phyloP scores from a whole-genome alignment of 164 flowering plant species.

The Stephania japonica region DNA sequence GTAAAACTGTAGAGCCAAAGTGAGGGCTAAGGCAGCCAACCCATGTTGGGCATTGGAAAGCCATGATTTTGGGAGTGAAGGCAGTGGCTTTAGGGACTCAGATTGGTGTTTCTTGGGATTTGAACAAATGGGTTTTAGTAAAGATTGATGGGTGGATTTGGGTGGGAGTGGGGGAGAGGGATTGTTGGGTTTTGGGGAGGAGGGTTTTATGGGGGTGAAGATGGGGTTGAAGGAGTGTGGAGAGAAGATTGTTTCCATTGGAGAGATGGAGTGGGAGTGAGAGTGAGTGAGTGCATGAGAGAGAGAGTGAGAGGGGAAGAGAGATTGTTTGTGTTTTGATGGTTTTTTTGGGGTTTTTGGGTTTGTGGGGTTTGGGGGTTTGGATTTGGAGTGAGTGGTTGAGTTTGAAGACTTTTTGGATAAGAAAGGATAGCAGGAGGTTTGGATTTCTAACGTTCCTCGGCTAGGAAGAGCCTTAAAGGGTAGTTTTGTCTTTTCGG shows the following conservation, averaged over 20 bases:
- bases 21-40: constrained; percentile 72
- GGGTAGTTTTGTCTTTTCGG: constrained; percentile 29
- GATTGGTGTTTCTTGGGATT: constrained; percentile 19
- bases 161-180: constrained; percentile 21
- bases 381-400: constrained; percentile 39
- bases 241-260: constrained; percentile 85
- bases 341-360: constrained; percentile 9
- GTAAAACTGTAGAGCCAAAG: constrained; percentile 65
- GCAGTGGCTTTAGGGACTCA: constrained; percentile 18
- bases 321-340: background rate
- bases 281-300: constrained; percentile 2
- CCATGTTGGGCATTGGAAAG: constrained; percentile 61
- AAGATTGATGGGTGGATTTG: constrained; percentile 26
- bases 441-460: background rate
- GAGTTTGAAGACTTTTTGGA: constrained; percentile 8
- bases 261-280: constrained; percentile 7
- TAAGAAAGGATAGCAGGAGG: too few species aligned
- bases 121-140: constrained; percentile 32
- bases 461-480: constrained; percentile 11
- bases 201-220: constrained; percentile 23
- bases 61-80: constrained; percentile 46
- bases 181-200: constrained; percentile 16
- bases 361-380: constrained; percentile 22
- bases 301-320: constrained; percentile 10
- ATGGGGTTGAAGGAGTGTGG: constrained; percentile 59